Evolutionary conservation across 225 moss, liverwort and hornwort genomes (phyloP).

Genomic region (Pseudoscleropodium purum): DNA sequence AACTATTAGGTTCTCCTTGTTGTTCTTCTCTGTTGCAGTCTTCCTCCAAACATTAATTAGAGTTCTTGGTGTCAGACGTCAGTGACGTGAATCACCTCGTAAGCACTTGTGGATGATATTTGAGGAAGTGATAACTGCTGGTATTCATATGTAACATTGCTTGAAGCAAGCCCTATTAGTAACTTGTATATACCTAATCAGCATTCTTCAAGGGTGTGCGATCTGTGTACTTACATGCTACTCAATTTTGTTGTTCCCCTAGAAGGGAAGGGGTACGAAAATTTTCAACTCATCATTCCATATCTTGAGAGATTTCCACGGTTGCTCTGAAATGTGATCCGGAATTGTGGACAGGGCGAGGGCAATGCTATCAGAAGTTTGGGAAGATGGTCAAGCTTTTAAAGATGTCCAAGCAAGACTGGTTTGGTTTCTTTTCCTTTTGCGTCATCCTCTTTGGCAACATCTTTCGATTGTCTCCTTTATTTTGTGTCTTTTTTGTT

Average conservation of each 20-base stretch:
- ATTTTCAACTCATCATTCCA: not conserved
- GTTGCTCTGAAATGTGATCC: constrained; percentile 3
- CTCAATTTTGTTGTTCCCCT: not conserved
- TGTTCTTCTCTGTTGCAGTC: not conserved
- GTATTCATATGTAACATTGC: constrained; percentile 9
- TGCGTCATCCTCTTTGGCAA: not conserved
- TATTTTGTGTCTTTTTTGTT: not conserved
- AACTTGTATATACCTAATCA: not conserved
- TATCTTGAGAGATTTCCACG: not conserved
- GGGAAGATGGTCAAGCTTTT: constrained; percentile 93
- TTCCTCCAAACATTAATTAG: not conserved
- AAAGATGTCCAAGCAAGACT: constrained; percentile 86
- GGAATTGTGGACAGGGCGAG: constrained; percentile 52
- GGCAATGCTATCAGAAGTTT: constrained; percentile 87
- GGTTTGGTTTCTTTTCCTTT: constrained; percentile 19
- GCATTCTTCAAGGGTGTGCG: not conserved
- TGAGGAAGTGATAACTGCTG: constrained; percentile 26
- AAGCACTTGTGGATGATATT: constrained; percentile 20
- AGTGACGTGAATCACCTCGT: constrained; percentile 21
- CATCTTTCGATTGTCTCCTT: not conserved
- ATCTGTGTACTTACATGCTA: not conserved
- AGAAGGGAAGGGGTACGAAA: not conserved
- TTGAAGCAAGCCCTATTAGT: not conserved
- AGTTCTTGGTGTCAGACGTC: constrained; percentile 18
- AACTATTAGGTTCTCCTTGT: not conserved